Percentiles rank a stretch among this genome's conserved stretches.
Evolutionary conservation across 495 filamentous ascomycete genomes (phyloP).

Genomic region (Aspergillus bertholletiae): DNA sequence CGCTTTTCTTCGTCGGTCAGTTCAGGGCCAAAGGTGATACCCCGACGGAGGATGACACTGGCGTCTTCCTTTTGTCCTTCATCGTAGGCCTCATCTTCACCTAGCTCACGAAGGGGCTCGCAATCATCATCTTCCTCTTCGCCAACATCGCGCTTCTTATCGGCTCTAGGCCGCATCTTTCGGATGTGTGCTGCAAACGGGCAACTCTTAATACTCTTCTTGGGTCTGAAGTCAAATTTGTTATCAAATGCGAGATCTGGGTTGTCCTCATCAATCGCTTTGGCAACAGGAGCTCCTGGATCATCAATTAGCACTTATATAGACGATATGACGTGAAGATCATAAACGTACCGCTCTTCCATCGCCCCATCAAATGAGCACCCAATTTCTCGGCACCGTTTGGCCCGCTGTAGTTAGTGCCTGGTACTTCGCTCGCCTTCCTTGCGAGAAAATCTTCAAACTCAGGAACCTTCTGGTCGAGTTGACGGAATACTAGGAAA

Average conservation of each 20-base stretch:
- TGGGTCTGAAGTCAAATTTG: conserved; percentile 25
- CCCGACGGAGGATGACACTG: conserved; percentile 26
- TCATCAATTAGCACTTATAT: conserved; percentile 6
- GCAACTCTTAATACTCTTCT: conserved; percentile 15
- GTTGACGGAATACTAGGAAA: conserved; percentile 35
- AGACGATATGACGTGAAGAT: conserved; percentile 5
- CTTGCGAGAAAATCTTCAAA: conserved; percentile 19
- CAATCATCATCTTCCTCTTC: background rate
- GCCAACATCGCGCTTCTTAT: conserved; percentile 7
- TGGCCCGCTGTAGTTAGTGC: background rate
- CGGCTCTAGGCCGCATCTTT: conserved; percentile 29
- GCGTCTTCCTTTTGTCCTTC: conserved; percentile 14
- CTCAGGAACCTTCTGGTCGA: conserved; percentile 30
- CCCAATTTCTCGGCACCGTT: conserved; percentile 19
- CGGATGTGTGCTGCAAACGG: conserved; percentile 36
- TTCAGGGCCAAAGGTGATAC: conserved; percentile 27
- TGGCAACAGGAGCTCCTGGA: background rate
- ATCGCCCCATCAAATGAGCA: conserved; percentile 34
- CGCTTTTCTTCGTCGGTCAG: conserved; percentile 23
- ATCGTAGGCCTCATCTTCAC: background rate
- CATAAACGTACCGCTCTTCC: conserved; percentile 28
- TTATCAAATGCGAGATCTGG: conserved; percentile 14
- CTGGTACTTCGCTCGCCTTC: background rate
- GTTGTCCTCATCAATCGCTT: background rate
- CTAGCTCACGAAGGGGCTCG: background rate